Evolutionary conservation across 768 basidiomycete species (phyloP).

Genomic region (Lactarius sp.): DNA sequence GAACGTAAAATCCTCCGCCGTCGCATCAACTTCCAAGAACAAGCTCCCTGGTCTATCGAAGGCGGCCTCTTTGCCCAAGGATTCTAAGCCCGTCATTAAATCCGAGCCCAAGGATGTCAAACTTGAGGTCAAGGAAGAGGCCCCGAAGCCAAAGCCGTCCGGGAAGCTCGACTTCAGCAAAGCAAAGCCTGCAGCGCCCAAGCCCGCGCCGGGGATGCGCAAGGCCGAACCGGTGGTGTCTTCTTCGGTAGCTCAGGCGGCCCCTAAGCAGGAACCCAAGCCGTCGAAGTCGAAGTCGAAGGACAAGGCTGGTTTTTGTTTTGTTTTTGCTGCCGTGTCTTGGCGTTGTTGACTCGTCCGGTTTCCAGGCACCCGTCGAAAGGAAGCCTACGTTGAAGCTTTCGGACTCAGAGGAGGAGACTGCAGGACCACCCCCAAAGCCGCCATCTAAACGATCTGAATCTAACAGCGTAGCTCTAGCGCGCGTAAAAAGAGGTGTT

Average conservation of each 20-base stretch:
- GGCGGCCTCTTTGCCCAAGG: constrained; percentile 7
- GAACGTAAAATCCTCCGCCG: constrained; percentile 6
- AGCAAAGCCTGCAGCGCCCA: constrained; percentile 22
- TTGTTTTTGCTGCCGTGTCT: neutral
- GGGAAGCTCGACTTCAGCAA: constrained; percentile 50
- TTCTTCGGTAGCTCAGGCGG: constrained; percentile 13
- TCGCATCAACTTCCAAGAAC: constrained; percentile 20
- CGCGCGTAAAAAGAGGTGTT: constrained; percentile 44
- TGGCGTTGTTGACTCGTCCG: neutral
- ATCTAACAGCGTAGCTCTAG: constrained; percentile 27
- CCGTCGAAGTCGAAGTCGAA: constrained; percentile 10
- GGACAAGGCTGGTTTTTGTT: neutral
- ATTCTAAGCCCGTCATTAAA: constrained; percentile 28
- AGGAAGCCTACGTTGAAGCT: constrained; percentile 30
- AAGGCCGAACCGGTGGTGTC: constrained; percentile 24
- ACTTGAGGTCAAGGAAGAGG: constrained; percentile 24
- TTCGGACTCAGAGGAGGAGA: constrained; percentile 29
- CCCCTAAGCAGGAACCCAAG: constrained; percentile 15
- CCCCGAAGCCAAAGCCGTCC: constrained; percentile 34
- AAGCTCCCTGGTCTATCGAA: constrained; percentile 21
- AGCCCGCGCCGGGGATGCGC: constrained; percentile 9
- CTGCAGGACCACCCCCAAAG: constrained; percentile 9
- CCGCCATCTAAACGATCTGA: constrained; percentile 16
- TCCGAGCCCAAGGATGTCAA: constrained; percentile 29
- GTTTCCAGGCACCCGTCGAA: constrained; percentile 31